Conservation (phyloP, 2,329 filamentous ascomycete genomes). For the Sclerotinia nivalis region DNA sequence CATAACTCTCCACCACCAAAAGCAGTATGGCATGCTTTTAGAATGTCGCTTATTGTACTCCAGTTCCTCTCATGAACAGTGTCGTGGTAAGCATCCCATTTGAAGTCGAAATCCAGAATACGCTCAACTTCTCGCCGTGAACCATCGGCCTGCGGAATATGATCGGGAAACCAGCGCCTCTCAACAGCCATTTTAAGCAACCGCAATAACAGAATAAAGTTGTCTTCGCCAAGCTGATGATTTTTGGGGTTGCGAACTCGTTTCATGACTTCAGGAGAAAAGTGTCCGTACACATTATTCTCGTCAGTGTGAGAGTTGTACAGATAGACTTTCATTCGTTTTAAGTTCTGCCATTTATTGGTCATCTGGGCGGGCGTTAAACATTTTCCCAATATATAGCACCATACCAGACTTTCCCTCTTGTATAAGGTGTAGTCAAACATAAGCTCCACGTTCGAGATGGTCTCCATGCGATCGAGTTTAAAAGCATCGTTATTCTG, state of each 20-base stretch:
- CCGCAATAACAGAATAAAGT: background rate
- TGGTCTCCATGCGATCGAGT: background rate
- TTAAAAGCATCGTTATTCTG: background rate
- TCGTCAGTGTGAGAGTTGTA: background rate
- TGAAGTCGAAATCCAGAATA: background rate
- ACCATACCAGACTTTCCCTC: background rate
- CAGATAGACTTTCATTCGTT: background rate
- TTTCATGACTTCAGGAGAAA: background rate
- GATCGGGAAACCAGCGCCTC: background rate
- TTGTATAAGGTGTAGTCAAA: background rate
- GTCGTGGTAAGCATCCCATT: background rate
- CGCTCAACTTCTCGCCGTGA: background rate
- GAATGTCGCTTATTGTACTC: background rate
- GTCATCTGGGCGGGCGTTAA: background rate
- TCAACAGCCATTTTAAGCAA: background rate
- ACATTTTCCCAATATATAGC: background rate
- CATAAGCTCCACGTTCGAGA: background rate
- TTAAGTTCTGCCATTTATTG: background rate
- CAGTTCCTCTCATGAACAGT: background rate
- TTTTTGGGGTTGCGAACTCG: background rate
- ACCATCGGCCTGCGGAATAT: background rate
- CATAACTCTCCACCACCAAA: conserved; percentile 6
- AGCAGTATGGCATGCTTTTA: background rate
- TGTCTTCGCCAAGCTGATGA: background rate
- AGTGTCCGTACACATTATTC: background rate